phyloP scores from a whole-genome alignment of 2,329 filamentous ascomycete species.

The Chrysoporthe cubensis region DNA sequence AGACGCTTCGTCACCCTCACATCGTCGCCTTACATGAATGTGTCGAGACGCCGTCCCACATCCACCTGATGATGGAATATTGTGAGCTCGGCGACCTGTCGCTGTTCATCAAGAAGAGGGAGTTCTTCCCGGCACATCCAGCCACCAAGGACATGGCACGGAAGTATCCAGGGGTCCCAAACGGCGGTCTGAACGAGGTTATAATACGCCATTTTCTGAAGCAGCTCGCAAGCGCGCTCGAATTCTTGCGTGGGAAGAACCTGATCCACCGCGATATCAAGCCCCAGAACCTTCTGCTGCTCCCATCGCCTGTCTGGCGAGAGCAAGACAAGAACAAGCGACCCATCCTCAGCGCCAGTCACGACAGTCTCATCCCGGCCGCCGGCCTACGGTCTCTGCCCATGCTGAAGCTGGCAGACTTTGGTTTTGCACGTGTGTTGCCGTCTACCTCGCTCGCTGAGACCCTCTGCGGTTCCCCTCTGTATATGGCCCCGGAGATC shows the following conservation, averaged over 20 bases:
- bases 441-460: slow-evolving; percentile 91
- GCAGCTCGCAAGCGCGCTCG: slow-evolving; percentile 87
- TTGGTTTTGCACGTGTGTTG: slow-evolving; percentile 94
- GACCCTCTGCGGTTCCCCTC: slow-evolving; percentile 91
- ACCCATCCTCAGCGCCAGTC: slow-evolving; percentile 76
- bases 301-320: slow-evolving; percentile 77
- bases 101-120: slow-evolving; percentile 84
- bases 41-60: slow-evolving; percentile 82
- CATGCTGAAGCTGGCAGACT: slow-evolving; percentile 97
- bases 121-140: slow-evolving; percentile 55
- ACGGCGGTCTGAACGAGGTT: slow-evolving; percentile 94
- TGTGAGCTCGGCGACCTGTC: slow-evolving; percentile 95
- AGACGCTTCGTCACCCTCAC: slow-evolving; percentile 90
- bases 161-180: slow-evolving; percentile 93
- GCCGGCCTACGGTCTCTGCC: slow-evolving; percentile 83
- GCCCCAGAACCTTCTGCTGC: slow-evolving; percentile 90
- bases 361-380: slow-evolving; percentile 78
- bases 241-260: slow-evolving; percentile 83
- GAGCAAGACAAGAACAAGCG: slow-evolving; percentile 63
- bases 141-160: slow-evolving; percentile 47
- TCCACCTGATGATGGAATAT: slow-evolving; percentile 98
- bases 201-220: slow-evolving; percentile 94
- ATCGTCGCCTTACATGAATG: slow-evolving; percentile 97
- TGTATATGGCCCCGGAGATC: slow-evolving; percentile 99
- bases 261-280: slow-evolving; percentile 97